Evolutionary conservation across 306 rosid genomes (phyloP).

Genomic region (Alnus glutinosa): DNA sequence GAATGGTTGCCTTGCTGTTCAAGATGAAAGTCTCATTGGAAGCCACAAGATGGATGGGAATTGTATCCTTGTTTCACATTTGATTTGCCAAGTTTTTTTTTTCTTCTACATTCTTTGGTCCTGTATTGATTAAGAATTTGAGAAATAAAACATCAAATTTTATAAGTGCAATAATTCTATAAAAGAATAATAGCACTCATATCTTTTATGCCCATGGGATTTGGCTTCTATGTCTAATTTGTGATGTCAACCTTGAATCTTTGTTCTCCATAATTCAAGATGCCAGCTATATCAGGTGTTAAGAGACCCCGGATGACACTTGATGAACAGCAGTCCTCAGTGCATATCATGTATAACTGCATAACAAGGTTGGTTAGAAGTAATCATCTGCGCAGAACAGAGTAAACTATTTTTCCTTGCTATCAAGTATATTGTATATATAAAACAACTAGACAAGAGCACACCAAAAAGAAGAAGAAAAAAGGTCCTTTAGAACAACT

Average conservation of each 20-base stretch:
- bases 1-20: slow-evolving; percentile 36
- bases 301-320: slow-evolving; percentile 60
- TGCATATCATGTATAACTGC: slow-evolving; percentile 60
- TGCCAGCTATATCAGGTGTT: slow-evolving; percentile 58
- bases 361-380: slow-evolving; percentile 68
- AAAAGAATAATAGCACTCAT: neutral
- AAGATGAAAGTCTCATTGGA: slow-evolving; percentile 30
- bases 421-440: neutral
- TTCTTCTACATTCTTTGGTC: slow-evolving; percentile 1
- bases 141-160: slow-evolving; percentile 2
- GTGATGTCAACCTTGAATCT: slow-evolving; percentile 11
- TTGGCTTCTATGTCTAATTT: slow-evolving; percentile 4
- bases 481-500: neutral
- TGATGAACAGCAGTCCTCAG: slow-evolving; percentile 72
- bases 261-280: slow-evolving; percentile 46
- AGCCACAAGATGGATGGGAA: slow-evolving; percentile 39
- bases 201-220: neutral
- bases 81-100: slow-evolving; percentile 14
- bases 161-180: slow-evolving; percentile 8
- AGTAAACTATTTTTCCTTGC: neutral
- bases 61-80: slow-evolving; percentile 48
- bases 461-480: neutral
- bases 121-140: slow-evolving; percentile 4
- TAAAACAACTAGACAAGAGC: slow-evolving; percentile 1
- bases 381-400: slow-evolving; percentile 10